Conservation (phyloP, 441 rosid genomes). For the Sinapis alba region DNA sequence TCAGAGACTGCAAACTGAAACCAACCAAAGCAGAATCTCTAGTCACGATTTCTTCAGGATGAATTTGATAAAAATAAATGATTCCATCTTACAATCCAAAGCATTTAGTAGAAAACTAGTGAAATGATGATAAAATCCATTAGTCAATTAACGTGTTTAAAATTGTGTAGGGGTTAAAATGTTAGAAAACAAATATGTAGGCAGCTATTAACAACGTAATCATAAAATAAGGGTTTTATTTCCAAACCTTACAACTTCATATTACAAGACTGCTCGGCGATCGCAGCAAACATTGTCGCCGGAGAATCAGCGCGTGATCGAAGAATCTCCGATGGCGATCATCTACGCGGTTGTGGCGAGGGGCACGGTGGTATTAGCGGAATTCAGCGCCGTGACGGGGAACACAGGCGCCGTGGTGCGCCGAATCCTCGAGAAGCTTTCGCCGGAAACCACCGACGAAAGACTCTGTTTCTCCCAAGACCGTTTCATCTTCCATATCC, state of each 20-base stretch:
- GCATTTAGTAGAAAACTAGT: no score
- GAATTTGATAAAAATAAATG: no score
- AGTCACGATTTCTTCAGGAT: no score
- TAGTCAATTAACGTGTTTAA: no score
- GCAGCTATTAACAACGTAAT: neutral
- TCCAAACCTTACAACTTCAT: no score
- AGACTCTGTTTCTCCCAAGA: constrained; percentile 94
- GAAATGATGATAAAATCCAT: no score
- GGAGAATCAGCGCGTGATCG: constrained; percentile 6
- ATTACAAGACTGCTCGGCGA: no score
- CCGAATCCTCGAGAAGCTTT: constrained; percentile 89
- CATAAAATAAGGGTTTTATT: constrained; percentile 6
- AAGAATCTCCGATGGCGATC: constrained; percentile 72
- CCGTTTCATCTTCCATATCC: constrained; percentile 87
- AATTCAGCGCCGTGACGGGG: constrained; percentile 95
- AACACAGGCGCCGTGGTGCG: constrained; percentile 87
- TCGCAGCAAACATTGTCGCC: no score
- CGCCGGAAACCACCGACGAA: constrained; percentile 67
- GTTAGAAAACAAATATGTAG: neutral
- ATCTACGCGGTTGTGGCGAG: constrained; percentile 88
- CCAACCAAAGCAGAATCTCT: neutral
- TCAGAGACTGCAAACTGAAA: neutral
- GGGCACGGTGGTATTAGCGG: constrained; percentile 91
- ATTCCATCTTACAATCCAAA: neutral
- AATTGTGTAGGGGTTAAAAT: neutral